Evolutionary conservation across 1,284 basidiomycete species (phyloP).

Genomic region (Sporisorium graminicola): DNA sequence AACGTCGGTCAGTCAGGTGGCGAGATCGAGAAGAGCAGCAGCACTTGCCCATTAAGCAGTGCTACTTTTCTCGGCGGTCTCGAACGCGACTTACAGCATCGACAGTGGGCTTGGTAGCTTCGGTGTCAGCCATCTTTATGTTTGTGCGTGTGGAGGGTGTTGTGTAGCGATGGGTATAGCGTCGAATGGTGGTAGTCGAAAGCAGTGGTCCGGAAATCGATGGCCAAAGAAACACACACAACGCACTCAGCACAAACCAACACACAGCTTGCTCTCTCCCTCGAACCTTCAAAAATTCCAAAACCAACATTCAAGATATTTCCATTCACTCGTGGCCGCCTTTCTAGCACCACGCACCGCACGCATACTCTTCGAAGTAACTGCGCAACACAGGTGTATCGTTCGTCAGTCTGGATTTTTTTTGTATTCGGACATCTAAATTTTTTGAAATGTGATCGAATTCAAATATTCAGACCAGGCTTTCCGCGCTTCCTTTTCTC

Average conservation of each 20-base stretch:
- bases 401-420: background rate
- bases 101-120: slow-evolving; percentile 55
- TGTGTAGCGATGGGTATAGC: background rate
- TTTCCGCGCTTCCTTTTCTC: too few species aligned
- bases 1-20: slow-evolving; percentile 9
- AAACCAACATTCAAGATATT: slow-evolving; percentile 2
- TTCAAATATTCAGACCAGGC: too few species aligned
- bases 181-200: slow-evolving; percentile 20
- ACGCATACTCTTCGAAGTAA: background rate
- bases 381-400: background rate
- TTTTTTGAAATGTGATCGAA: slow-evolving; percentile 7
- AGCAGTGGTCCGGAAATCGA: background rate
- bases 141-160: background rate
- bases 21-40: background rate
- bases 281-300: slow-evolving; percentile 1
- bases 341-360: too few species aligned
- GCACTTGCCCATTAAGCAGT: background rate
- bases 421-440: background rate
- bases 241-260: slow-evolving; percentile 3
- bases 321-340: too few species aligned
- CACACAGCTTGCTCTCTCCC: slow-evolving; percentile 1
- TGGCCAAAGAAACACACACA: slow-evolving; percentile 5
- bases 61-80: background rate
- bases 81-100: slow-evolving; percentile 38
- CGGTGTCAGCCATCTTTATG: slow-evolving; percentile 46